Conservation (phyloP, 768 basidiomycete species). For the Lepiota brunneoincarnata region DNA sequence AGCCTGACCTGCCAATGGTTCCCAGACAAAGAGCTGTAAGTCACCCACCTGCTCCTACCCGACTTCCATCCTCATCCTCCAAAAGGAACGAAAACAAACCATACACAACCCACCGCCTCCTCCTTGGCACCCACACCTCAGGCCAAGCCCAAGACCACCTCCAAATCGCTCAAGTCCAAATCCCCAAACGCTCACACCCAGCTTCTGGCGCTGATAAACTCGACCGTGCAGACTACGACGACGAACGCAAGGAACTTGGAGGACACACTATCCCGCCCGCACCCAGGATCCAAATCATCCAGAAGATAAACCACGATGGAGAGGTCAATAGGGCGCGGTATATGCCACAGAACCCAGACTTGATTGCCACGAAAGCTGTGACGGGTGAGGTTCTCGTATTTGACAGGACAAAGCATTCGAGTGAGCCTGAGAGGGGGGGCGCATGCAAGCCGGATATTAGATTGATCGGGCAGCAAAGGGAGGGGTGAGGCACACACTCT, state of each 20-base stretch:
- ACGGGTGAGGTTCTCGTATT: slow-evolving; percentile 93
- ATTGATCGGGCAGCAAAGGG: slow-evolving; percentile 85
- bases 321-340: slow-evolving; percentile 98
- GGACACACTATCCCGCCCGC: slow-evolving; percentile 83
- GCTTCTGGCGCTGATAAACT: slow-evolving; percentile 70
- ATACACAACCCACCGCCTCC: slow-evolving; percentile 92
- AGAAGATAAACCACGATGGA: slow-evolving; percentile 91
- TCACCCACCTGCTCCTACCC: slow-evolving; percentile 7
- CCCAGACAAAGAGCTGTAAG: slow-evolving; percentile 92
- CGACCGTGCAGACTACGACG: slow-evolving; percentile 80
- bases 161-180: slow-evolving; percentile 91
- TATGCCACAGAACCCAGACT: slow-evolving; percentile 98
- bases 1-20: slow-evolving; percentile 99
- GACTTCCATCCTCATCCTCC: background rate
- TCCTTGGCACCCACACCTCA: slow-evolving; percentile 97
- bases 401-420: slow-evolving; percentile 95
- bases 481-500: slow-evolving; percentile 63
- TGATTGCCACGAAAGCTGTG: slow-evolving; percentile 93
- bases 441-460: slow-evolving; percentile 88
- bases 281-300: slow-evolving; percentile 85
- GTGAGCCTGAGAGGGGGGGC: slow-evolving; percentile 84
- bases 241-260: slow-evolving; percentile 93
- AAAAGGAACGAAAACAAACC: slow-evolving; percentile 85
- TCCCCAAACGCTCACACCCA: slow-evolving; percentile 77
- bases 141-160: slow-evolving; percentile 92